These are phyloP conservation scores for Moesziomyces sp. DNA, from an alignment of 1,284 basidiomycete species.

Conservation along the genomic window DNA sequence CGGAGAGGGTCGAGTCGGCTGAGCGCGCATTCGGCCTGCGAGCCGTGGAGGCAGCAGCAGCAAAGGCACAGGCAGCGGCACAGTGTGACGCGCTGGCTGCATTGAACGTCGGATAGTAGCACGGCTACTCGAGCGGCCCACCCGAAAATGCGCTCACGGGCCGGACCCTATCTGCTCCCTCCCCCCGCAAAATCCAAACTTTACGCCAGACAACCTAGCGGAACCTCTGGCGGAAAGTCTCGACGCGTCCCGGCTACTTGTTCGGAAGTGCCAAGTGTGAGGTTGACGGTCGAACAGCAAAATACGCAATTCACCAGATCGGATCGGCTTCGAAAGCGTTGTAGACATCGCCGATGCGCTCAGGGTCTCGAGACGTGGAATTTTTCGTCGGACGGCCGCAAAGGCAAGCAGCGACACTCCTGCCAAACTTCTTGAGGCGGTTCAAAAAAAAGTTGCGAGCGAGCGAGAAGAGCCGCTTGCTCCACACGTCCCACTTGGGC, in stretches of 20 bases:
- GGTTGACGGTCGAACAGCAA: neutral
- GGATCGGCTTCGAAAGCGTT: neutral
- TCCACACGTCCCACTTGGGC: neutral
- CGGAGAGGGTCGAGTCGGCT: neutral
- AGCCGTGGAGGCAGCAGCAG: neutral
- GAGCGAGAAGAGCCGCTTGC: too few species aligned
- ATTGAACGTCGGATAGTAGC: slow-evolving; percentile 18
- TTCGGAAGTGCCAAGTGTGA: slow-evolving; percentile 5
- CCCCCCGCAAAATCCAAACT: slow-evolving; percentile 5
- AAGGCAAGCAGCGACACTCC: too few species aligned
- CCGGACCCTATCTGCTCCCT: neutral
- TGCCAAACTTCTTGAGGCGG: neutral
- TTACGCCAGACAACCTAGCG: slow-evolving; percentile 39
- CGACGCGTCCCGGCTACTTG: slow-evolving; percentile 34
- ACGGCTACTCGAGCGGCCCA: slow-evolving; percentile 12
- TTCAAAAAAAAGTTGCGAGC: neutral
- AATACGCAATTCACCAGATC: neutral
- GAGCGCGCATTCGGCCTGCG: neutral
- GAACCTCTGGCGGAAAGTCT: slow-evolving; percentile 39
- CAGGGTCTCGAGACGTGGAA: slow-evolving; percentile 12
- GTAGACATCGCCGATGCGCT: neutral
- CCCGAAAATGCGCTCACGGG: neutral
- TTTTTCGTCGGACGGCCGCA: slow-evolving; percentile 1
- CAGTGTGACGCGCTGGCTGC: neutral
- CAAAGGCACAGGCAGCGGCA: neutral